Base-by-base conservation (phyloP, 192 early-diverging fungal genomes). In the Mortierella antarctica region DNA sequence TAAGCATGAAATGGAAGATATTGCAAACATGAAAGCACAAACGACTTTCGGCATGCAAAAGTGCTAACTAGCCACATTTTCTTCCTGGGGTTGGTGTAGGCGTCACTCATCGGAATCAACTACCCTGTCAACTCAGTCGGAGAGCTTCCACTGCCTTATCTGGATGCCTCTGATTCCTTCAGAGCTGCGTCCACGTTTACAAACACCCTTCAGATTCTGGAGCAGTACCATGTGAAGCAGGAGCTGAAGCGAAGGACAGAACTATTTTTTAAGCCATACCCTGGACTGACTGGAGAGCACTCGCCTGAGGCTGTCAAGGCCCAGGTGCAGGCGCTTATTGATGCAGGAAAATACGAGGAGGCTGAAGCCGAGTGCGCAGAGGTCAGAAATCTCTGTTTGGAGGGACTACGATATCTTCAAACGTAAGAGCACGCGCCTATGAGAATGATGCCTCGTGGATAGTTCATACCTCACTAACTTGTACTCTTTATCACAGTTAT, bases 91-190 rank as follows among this genome's bases (percentile, higher is more conserved):
- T 67, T 61, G 70, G 13, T 31, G 12, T 82, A 93, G 92, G 90
- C 96, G 0, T 86, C 94, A 47, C 84, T 98, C 17, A 89, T 97
- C 55, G 96, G 96, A 8, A 84, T 97, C 6, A 89, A 91, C 55
- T 93, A 92, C 68, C 97, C 97, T 8, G 90, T 96, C 39, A 98
- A 98, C 75, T 98, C 97, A 41, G 96, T 98, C 12, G 97, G 97
- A 46, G 90, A 92, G 21, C 83, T 98, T 13, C 97, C 97, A 7
- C 77, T 97, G 45, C 61, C 65, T 50, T 98, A 95, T 75, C 86
- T 97, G 44, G 84, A 95, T 52, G 88, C 86, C 17, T 81, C 89
- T 8, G 90, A 87, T 14, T 84, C 92, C 23, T 93, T 92, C 83
- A 91, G 92, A 61, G 95, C 97, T 11, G 70, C 86, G 62, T 90